Evolutionary conservation across 768 basidiomycete genomes (phyloP).

Genomic region (Boletus rubropictus): DNA sequence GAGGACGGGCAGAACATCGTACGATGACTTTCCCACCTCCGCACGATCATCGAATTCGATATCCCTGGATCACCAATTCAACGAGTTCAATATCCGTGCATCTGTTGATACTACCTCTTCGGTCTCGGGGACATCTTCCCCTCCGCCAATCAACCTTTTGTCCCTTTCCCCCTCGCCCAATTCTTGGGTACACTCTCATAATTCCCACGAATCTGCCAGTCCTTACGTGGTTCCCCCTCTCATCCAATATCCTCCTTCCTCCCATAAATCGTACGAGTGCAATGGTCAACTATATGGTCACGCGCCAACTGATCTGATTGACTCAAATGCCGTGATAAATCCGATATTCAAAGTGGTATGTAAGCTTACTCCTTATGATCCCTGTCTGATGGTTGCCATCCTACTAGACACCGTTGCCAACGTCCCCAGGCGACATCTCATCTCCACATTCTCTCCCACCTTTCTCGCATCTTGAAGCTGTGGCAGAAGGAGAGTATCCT

Average conservation of each 20-base stretch:
- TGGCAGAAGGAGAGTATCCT: conserved; percentile 70
- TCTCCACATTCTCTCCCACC: conserved; percentile 58
- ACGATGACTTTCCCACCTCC: conserved; percentile 67
- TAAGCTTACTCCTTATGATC: conserved; percentile 13
- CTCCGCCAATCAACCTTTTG: conserved; percentile 69
- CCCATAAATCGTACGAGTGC: conserved; percentile 44
- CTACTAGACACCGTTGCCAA: conserved; percentile 49
- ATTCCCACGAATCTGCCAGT: conserved; percentile 36
- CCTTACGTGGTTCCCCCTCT: conserved; percentile 34
- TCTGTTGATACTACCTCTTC: conserved; percentile 57
- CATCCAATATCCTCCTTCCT: conserved; percentile 35
- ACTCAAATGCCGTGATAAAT: conserved; percentile 68
- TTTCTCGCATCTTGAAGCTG: conserved; percentile 76
- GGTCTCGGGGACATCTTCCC: conserved; percentile 61
- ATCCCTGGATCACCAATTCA: conserved; percentile 69
- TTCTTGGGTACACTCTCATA: conserved; percentile 48
- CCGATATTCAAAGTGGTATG: conserved; percentile 90
- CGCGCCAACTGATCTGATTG: conserved; percentile 55
- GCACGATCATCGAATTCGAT: conserved; percentile 77
- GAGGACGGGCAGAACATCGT: conserved; percentile 49
- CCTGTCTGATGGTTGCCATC: conserved; percentile 6
- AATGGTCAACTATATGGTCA: conserved; percentile 47
- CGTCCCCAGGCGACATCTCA: conserved; percentile 36
- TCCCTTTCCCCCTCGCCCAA: conserved; percentile 63
- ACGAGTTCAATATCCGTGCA: conserved; percentile 68